These are phyloP conservation scores for Viola pubescens DNA, from an alignment of 441 rosid genomes.

Conservation along the genomic window DNA sequence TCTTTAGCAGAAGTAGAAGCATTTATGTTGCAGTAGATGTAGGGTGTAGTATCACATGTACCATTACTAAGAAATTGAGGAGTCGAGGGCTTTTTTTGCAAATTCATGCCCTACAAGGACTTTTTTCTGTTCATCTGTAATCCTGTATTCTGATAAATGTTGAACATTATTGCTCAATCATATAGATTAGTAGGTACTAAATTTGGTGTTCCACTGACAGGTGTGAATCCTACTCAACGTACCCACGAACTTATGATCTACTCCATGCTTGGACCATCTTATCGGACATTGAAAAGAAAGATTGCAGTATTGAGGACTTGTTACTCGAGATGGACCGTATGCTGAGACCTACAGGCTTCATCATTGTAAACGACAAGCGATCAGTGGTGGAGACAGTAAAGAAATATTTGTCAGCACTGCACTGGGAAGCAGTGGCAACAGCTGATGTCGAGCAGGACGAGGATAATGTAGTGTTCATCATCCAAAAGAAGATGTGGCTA, in stretches of 20 bases:
- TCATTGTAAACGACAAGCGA: conserved; percentile 66
- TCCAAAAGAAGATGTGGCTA: conserved; percentile 90
- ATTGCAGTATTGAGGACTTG: conserved; percentile 79
- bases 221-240: conserved; percentile 93
- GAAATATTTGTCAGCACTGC: conserved; percentile 68
- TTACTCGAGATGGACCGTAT: conserved; percentile 92
- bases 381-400: conserved; percentile 53
- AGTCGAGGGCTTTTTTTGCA: too few species aligned
- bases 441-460: conserved; percentile 40
- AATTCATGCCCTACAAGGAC: too few species aligned
- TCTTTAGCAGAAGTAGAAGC: too few species aligned
- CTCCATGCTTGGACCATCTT: conserved; percentile 87
- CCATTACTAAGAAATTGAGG: too few species aligned
- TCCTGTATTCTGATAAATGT: too few species aligned
- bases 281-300: conserved; percentile 70
- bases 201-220: conserved; percentile 25
- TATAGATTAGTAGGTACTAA: too few species aligned
- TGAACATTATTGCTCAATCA: too few species aligned
- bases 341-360: conserved; percentile 81
- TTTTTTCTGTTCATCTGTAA: too few species aligned
- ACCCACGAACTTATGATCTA: conserved; percentile 94
- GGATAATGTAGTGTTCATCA: conserved; percentile 46
- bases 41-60: too few species aligned
- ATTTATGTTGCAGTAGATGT: too few species aligned
- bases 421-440: conserved; percentile 74